These are phyloP conservation scores for Diplodia seriata DNA, from an alignment of 2,329 filamentous ascomycete species.

Conservation along the genomic window DNA sequence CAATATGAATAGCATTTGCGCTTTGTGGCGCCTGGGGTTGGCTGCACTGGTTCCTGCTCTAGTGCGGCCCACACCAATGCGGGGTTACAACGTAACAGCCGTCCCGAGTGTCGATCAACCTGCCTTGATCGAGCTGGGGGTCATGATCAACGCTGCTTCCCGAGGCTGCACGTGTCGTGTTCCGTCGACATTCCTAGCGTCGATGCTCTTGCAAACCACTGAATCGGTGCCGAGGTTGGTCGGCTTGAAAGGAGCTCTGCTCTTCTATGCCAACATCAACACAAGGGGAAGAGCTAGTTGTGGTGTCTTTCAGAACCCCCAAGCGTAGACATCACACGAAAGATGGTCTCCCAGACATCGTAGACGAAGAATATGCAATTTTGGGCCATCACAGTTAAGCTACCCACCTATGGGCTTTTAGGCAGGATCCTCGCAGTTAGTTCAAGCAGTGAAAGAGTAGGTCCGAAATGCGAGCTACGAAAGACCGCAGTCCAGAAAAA, in stretches of 20 bases:
- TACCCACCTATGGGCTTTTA: constrained; percentile 24
- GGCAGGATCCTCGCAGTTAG: constrained; percentile 14
- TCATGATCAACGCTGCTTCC: constrained; percentile 6
- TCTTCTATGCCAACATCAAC: too few species aligned
- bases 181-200: neutral
- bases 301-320: neutral
- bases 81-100: constrained; percentile 13
- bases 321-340: neutral
- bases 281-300: too few species aligned
- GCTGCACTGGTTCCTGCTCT: constrained; percentile 12
- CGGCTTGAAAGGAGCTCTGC: too few species aligned
- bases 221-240: too few species aligned
- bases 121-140: constrained; percentile 18
- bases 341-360: neutral
- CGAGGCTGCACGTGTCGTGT: constrained; percentile 13
- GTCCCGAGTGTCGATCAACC: constrained; percentile 22
- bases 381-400: neutral
- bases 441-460: constrained; percentile 8
- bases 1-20: constrained; percentile 1
- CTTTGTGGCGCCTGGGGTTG: constrained; percentile 11
- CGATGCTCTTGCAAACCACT: neutral
- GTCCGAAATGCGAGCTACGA: neutral
- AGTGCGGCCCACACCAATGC: constrained; percentile 13
- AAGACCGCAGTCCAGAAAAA: neutral
- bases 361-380: neutral